Conservation (phyloP, 306 rosid species). For the Phaseolus lunatus region DNA sequence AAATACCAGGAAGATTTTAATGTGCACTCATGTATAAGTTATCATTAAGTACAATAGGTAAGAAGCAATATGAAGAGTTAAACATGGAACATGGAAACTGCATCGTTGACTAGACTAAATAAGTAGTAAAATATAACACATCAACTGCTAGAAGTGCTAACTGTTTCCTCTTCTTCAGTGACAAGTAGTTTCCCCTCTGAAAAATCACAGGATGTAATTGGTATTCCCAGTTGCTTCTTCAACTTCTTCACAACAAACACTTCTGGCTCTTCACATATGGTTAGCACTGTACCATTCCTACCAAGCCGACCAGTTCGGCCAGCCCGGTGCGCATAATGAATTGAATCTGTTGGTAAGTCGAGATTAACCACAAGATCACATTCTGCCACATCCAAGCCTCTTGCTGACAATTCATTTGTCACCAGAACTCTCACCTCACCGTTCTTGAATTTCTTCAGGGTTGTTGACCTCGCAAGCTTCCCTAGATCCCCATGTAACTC, state of each 20-base stretch:
- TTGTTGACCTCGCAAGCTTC: constrained; percentile 90
- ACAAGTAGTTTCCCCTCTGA: constrained; percentile 72
- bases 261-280: constrained; percentile 85
- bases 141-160: constrained; percentile 38
- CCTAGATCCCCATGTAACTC: constrained; percentile 98
- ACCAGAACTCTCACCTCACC: constrained; percentile 86
- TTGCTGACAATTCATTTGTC: constrained; percentile 89
- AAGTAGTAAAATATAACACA: constrained; percentile 34
- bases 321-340: constrained; percentile 94
- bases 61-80: constrained; percentile 29
- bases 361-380: constrained; percentile 97
- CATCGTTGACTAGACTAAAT: constrained; percentile 7
- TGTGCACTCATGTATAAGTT: constrained; percentile 22
- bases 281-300: constrained; percentile 82
- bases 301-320: constrained; percentile 96
- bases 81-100: constrained; percentile 30
- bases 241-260: constrained; percentile 89
- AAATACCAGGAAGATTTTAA: constrained; percentile 1
- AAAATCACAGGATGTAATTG: constrained; percentile 68
- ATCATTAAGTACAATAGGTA: constrained; percentile 3
- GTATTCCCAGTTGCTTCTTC: constrained; percentile 84
- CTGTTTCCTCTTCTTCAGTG: constrained; percentile 56
- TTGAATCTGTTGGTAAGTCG: constrained; percentile 85
- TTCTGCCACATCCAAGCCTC: constrained; percentile 94
- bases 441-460: constrained; percentile 81